Percentiles rank a stretch among this genome's conserved stretches.
These are phyloP conservation scores for Penicillium maclennaniae DNA, from an alignment of 495 filamentous ascomycete species.

Conservation along the genomic window DNA sequence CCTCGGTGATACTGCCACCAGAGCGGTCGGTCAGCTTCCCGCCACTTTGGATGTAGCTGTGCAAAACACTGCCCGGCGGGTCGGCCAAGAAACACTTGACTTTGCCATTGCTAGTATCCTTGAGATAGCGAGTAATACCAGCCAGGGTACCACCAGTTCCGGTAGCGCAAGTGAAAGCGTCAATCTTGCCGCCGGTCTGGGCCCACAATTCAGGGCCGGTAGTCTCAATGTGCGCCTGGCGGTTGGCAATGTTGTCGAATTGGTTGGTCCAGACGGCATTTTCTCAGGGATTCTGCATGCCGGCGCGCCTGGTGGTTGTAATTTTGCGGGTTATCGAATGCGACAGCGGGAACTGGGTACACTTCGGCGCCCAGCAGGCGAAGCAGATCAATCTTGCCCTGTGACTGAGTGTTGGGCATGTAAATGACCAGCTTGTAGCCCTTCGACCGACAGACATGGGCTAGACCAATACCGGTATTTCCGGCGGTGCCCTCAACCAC, in stretches of 20 bases:
- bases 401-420: constrained; percentile 98
- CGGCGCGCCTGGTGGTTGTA: constrained; percentile 94
- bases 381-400: constrained; percentile 94
- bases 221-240: constrained; percentile 91
- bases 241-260: constrained; percentile 94
- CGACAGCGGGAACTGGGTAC: constrained; percentile 92
- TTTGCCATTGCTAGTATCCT: constrained; percentile 69
- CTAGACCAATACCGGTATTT: constrained; percentile 96
- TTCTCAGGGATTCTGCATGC: constrained; percentile 75
- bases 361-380: constrained; percentile 93
- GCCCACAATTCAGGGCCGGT: constrained; percentile 96
- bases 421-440: constrained; percentile 97
- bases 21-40: constrained; percentile 76
- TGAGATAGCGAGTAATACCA: constrained; percentile 84
- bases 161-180: constrained; percentile 94
- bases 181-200: constrained; percentile 82
- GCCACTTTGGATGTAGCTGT: constrained; percentile 84
- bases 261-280: constrained; percentile 99
- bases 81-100: constrained; percentile 93
- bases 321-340: constrained; percentile 94
- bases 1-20: constrained; percentile 92
- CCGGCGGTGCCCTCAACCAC: constrained; percentile 96
- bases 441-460: constrained; percentile 89
- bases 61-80: constrained; percentile 86
- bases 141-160: constrained; percentile 92